Evolutionary conservation across 768 basidiomycete species (phyloP).

Genomic region (Sarcodon aspratus): DNA sequence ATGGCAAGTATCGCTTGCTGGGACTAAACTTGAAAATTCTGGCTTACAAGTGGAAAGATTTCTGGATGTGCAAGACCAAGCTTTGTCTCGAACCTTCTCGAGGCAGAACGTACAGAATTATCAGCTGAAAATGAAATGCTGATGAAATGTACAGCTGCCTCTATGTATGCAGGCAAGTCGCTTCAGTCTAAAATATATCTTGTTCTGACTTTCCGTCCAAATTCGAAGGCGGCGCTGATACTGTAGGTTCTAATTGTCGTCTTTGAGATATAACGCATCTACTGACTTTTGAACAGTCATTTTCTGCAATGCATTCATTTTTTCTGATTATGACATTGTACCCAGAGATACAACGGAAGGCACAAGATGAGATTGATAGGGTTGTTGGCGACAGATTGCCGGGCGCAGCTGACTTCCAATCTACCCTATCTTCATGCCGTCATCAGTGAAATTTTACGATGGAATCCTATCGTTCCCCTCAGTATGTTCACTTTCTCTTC

Average conservation of each 20-base stretch:
- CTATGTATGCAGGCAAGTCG: conserved; percentile 11
- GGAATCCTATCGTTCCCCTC: conserved; percentile 18
- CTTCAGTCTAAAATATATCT: too few relatives aligned
- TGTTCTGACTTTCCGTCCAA: too few relatives aligned
- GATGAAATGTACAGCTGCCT: conserved; percentile 47
- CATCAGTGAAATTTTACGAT: conserved; percentile 15
- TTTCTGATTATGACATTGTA: conserved; percentile 19
- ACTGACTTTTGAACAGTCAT: conserved; percentile 8
- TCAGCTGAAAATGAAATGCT: conserved; percentile 42
- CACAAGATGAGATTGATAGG: conserved; percentile 19
- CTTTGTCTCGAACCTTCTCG: too few relatives aligned
- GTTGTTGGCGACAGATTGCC: conserved; percentile 18
- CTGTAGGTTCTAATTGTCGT: background rate
- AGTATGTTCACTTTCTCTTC: background rate
- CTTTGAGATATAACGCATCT: background rate
- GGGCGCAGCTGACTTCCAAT: conserved; percentile 10
- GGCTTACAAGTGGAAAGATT: background rate
- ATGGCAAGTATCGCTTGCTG: conserved; percentile 1
- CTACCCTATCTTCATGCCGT: conserved; percentile 17
- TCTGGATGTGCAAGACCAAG: too few relatives aligned
- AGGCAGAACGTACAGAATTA: too few relatives aligned
- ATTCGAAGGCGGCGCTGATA: background rate
- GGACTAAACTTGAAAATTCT: background rate
- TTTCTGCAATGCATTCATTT: conserved; percentile 17
- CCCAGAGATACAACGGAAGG: conserved; percentile 17